These are phyloP conservation scores for Powellomyces hirtus DNA, from an alignment of 192 early-diverging fungal species.

Conservation along the genomic window DNA sequence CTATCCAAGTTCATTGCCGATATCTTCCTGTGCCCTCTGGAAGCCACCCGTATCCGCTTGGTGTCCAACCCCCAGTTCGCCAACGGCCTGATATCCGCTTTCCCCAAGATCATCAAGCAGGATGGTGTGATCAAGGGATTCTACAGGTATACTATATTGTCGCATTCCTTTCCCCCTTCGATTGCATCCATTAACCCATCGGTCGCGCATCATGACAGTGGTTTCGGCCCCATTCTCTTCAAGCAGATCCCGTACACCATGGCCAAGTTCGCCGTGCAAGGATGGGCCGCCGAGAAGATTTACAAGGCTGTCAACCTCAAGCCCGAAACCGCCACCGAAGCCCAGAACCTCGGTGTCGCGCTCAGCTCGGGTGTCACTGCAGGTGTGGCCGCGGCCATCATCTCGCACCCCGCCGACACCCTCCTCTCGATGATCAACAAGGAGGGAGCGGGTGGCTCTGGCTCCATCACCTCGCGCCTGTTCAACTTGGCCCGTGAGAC, in stretches of 20 bases:
- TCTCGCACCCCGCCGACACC: conserved; percentile 84
- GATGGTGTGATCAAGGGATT: conserved; percentile 64
- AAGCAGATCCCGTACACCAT: conserved; percentile 81
- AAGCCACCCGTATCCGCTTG: too few relatives aligned
- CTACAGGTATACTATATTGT: too few relatives aligned
- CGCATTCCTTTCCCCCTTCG: conserved; percentile 70
- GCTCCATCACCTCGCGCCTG: conserved; percentile 51
- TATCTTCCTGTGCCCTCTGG: conserved; percentile 70
- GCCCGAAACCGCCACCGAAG: conserved; percentile 42
- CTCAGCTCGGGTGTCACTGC: conserved; percentile 78
- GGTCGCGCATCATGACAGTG: conserved; percentile 69
- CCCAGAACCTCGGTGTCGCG: conserved; percentile 53
- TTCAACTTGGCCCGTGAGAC: conserved; percentile 48
- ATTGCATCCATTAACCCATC: conserved; percentile 49
- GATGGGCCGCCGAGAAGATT: conserved; percentile 53
- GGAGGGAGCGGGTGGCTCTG: conserved; percentile 4
- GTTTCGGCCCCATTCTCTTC: conserved; percentile 73
- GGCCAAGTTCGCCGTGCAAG: conserved; percentile 75
- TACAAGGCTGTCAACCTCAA: conserved; percentile 39
- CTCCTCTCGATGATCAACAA: conserved; percentile 77
- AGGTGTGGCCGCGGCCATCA: conserved; percentile 77
- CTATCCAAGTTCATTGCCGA: conserved; percentile 79
- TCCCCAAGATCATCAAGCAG: conserved; percentile 83
- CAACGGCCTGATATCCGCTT: too few relatives aligned
- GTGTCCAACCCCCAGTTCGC: too few relatives aligned